Evolutionary conservation across 176 grass and related monocot species (phyloP).

Genomic region (Musa troglodytarum): DNA sequence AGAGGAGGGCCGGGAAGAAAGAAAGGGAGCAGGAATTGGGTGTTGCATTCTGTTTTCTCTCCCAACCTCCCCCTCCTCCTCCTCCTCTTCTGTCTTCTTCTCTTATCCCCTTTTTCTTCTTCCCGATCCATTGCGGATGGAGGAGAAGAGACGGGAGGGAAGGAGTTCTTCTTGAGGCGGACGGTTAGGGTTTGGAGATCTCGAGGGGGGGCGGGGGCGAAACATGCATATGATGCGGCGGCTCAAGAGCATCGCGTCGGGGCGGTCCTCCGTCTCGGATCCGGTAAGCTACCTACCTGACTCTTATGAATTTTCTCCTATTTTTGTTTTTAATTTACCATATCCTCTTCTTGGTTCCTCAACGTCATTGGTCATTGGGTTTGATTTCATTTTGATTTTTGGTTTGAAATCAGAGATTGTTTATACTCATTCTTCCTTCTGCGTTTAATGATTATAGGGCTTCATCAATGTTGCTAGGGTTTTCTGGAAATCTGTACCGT

Average conservation of each 20-base stretch:
- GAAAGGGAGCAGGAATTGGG: neutral
- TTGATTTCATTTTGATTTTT: neutral
- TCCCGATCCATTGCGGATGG: neutral
- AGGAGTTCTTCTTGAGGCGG: conserved; percentile 3
- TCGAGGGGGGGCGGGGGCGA: neutral
- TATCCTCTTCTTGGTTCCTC: neutral
- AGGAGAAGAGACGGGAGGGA: neutral
- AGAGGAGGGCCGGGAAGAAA: neutral
- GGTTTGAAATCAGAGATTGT: neutral
- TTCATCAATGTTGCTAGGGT: too few species aligned
- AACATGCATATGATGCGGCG: conserved; percentile 99
- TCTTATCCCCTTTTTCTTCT: neutral
- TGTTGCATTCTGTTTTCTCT: neutral
- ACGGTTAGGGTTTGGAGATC: neutral
- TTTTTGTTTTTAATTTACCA: neutral
- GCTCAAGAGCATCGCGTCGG: conserved; percentile 92
- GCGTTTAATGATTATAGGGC: too few species aligned
- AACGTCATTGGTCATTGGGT: neutral
- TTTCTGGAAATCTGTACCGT: too few species aligned
- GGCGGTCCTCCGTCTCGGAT: conserved; percentile 79
- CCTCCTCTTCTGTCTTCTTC: neutral
- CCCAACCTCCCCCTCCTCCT: neutral
- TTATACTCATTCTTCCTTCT: too few species aligned
- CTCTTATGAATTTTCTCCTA: neutral
- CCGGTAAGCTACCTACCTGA: conserved; percentile 41